Percentiles rank a stretch among this genome's conserved stretches.
Conservation (phyloP, 371 early-diverging fungal genomes). For the Phascolomyces articulosus region DNA sequence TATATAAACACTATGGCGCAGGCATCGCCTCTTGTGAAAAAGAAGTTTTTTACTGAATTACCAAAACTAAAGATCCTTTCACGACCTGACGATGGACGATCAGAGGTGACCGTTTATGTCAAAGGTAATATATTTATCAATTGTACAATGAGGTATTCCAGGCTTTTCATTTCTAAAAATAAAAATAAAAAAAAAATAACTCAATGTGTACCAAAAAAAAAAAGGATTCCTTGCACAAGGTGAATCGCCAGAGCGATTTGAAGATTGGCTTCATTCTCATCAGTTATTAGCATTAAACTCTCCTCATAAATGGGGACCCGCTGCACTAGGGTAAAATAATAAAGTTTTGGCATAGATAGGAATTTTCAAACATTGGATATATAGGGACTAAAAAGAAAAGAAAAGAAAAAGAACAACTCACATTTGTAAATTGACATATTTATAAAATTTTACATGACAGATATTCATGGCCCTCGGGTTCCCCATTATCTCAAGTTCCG, state of each 20-base stretch:
- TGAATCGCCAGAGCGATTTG: constrained; percentile 49
- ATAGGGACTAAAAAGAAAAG: no score
- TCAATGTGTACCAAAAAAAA: not conserved
- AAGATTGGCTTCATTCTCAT: constrained; percentile 56
- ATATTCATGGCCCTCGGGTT: constrained; percentile 57
- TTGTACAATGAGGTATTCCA: no score
- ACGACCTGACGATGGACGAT: constrained; percentile 26
- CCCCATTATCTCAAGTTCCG: constrained; percentile 32
- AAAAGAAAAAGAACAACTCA: no score
- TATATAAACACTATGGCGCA: no score
- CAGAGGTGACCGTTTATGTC: constrained; percentile 52
- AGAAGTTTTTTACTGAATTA: constrained; percentile 43
- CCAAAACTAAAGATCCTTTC: constrained; percentile 44
- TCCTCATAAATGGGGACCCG: constrained; percentile 42
- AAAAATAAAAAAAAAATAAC: not conserved
- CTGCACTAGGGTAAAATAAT: constrained; percentile 41
- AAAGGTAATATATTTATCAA: constrained; percentile 36
- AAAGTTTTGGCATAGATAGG: no score
- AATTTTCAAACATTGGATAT: no score
- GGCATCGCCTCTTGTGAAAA: not conserved
- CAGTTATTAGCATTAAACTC: constrained; percentile 42
- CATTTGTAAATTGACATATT: no score
- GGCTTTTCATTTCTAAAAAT: not conserved
- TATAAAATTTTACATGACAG: not conserved
- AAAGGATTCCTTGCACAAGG: constrained; percentile 33